Evolutionary conservation across 495 filamentous ascomycete species (phyloP).

Genomic region (Podospora tetraspora): DNA sequence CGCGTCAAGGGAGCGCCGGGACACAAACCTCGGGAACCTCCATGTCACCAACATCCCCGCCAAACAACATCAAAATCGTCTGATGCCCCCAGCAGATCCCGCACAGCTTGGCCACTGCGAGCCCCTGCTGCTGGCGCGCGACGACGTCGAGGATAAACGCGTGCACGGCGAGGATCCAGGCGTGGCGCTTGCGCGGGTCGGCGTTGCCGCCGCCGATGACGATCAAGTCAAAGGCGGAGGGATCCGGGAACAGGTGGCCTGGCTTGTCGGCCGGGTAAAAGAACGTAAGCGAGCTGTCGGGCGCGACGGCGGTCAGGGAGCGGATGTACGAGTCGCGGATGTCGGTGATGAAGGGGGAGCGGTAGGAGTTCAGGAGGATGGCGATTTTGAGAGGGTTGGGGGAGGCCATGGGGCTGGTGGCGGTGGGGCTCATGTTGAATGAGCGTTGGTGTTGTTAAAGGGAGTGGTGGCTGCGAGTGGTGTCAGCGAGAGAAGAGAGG

Average conservation of each 20-base stretch:
- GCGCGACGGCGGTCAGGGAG: slow-evolving; percentile 31
- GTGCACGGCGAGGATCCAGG: slow-evolving; percentile 43
- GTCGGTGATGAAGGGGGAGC: slow-evolving; percentile 33
- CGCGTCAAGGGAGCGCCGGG: not conserved
- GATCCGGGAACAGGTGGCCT: slow-evolving; percentile 32
- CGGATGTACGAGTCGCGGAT: slow-evolving; percentile 39
- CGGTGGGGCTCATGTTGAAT: slow-evolving; percentile 12
- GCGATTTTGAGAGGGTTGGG: slow-evolving; percentile 29
- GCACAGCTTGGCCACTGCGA: slow-evolving; percentile 34
- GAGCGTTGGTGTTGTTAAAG: not conserved
- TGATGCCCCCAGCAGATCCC: slow-evolving; percentile 50
- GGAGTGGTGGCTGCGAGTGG: not conserved
- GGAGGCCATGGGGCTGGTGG: not conserved
- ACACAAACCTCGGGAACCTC: slow-evolving; percentile 34
- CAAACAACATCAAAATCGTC: slow-evolving; percentile 39
- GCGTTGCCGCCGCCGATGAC: slow-evolving; percentile 45
- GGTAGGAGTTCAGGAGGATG: slow-evolving; percentile 43
- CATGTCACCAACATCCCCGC: slow-evolving; percentile 38
- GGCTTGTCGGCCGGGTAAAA: slow-evolving; percentile 39
- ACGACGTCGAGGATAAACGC: slow-evolving; percentile 37
- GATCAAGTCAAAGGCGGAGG: slow-evolving; percentile 42
- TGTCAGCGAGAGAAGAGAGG: not conserved
- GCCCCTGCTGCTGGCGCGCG: slow-evolving; percentile 24
- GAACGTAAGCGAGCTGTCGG: slow-evolving; percentile 29
- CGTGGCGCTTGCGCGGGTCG: slow-evolving; percentile 39